Conservation (phyloP, 208 protist genomes). For the Polymyxa betae region DNA sequence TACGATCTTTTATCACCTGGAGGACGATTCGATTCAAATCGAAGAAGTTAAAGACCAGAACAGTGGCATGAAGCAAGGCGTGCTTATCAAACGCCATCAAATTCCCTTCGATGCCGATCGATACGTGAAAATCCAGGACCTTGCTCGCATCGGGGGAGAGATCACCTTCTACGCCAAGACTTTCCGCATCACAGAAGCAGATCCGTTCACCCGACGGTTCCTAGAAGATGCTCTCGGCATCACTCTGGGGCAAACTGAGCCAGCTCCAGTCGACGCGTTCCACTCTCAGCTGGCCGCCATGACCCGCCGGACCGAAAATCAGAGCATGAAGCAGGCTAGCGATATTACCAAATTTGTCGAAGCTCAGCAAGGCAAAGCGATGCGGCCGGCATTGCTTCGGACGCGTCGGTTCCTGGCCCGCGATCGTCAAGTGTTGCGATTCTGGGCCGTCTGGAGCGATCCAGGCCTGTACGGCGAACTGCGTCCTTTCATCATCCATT, state of each 20-base stretch:
- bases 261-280: conserved; percentile 77
- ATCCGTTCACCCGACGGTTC: conserved; percentile 86
- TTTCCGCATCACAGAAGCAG: conserved; percentile 88
- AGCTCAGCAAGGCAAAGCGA: conserved; percentile 65
- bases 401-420: conserved; percentile 78
- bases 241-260: conserved; percentile 74
- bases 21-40: conserved; percentile 88
- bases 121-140: conserved; percentile 82
- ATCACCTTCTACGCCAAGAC: conserved; percentile 81
- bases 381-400: conserved; percentile 56
- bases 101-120: conserved; percentile 76
- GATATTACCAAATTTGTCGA: conserved; percentile 60
- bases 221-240: conserved; percentile 80
- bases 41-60: conserved; percentile 85
- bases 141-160: conserved; percentile 80
- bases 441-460: conserved; percentile 90
- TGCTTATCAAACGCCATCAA: conserved; percentile 82
- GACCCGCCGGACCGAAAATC: not conserved
- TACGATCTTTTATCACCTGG: conserved; percentile 86
- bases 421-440: conserved; percentile 87
- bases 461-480: conserved; percentile 81
- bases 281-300: not conserved
- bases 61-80: conserved; percentile 86
- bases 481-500: conserved; percentile 86
- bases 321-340: conserved; percentile 23